These are phyloP conservation scores for Nepenthes alata DNA, from an alignment of 179 eudicot species.

Conservation along the genomic window DNA sequence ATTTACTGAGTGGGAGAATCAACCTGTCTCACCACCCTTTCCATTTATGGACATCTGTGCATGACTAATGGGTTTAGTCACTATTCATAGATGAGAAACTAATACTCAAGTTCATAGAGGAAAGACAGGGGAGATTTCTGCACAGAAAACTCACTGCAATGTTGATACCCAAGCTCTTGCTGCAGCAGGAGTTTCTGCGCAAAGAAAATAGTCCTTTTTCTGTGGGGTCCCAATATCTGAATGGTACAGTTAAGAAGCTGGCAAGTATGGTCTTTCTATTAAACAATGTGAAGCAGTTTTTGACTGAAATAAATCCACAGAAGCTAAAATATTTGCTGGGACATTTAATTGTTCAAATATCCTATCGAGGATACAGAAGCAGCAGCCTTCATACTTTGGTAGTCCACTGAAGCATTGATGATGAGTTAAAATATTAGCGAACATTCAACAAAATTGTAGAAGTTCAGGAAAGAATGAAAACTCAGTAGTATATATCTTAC, in stretches of 20 bases:
- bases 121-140: background rate
- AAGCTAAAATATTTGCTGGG: too few relatives aligned
- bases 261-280: too few relatives aligned
- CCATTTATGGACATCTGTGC: too few relatives aligned
- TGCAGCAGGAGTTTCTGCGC: constrained; percentile 99
- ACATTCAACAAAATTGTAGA: background rate
- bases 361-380: constrained; percentile 73
- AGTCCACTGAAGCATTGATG: constrained; percentile 58
- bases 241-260: constrained; percentile 37
- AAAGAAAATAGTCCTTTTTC: constrained; percentile 87
- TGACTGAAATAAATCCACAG: too few relatives aligned
- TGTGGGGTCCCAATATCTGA: constrained; percentile 97
- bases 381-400: constrained; percentile 95
- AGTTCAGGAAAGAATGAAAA: background rate
- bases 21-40: too few relatives aligned
- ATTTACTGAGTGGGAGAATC: too few relatives aligned
- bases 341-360: background rate
- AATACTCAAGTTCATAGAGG: background rate
- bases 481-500: constrained; percentile 37
- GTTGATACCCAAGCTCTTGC: constrained; percentile 97
- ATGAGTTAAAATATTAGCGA: constrained; percentile 11
- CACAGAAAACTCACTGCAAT: constrained; percentile 56
- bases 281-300: too few relatives aligned
- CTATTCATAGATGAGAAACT: background rate
- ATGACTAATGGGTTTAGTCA: too few relatives aligned